These are phyloP conservation scores for Aspergillus caelatus DNA, from an alignment of 2,329 filamentous ascomycete genomes.

Conservation along the genomic window DNA sequence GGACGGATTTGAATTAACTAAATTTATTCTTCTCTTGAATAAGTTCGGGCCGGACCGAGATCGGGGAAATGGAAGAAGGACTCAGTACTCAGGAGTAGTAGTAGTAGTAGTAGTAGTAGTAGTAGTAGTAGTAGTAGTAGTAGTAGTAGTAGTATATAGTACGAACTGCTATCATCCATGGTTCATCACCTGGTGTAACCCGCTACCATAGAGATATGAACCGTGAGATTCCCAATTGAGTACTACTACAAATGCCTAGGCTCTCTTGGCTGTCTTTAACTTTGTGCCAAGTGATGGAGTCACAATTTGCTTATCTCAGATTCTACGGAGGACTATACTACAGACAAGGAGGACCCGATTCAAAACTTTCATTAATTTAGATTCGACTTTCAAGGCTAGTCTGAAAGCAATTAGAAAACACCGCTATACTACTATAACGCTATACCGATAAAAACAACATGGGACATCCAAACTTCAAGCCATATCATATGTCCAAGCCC, in stretches of 20 bases:
- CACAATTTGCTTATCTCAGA: not conserved
- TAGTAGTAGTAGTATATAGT: not conserved
- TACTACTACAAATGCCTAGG: not conserved
- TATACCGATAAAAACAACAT: not conserved
- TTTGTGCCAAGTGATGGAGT: not conserved
- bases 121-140: too few relatives aligned
- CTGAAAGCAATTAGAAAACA: not conserved
- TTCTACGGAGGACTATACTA: too few relatives aligned
- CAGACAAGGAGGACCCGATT: not conserved
- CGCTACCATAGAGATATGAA: not conserved
- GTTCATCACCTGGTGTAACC: not conserved
- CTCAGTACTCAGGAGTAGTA: too few relatives aligned
- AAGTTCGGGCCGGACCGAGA: constrained; percentile 7
- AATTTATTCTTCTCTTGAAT: not conserved
- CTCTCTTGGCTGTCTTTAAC: not conserved
- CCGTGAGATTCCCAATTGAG: not conserved
- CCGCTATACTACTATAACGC: not conserved
- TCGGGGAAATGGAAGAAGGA: not conserved
- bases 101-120: too few relatives aligned
- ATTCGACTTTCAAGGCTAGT: not conserved
- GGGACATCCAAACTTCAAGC: not conserved
- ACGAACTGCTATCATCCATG: not conserved
- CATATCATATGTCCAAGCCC: not conserved
- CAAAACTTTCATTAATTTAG: not conserved
- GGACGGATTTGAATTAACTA: not conserved